Percentiles rank a stretch among this genome's conserved stretches.
These are phyloP conservation scores for Capsicum rhomboideum DNA, from an alignment of 257 asterid genomes.

Conservation along the genomic window DNA sequence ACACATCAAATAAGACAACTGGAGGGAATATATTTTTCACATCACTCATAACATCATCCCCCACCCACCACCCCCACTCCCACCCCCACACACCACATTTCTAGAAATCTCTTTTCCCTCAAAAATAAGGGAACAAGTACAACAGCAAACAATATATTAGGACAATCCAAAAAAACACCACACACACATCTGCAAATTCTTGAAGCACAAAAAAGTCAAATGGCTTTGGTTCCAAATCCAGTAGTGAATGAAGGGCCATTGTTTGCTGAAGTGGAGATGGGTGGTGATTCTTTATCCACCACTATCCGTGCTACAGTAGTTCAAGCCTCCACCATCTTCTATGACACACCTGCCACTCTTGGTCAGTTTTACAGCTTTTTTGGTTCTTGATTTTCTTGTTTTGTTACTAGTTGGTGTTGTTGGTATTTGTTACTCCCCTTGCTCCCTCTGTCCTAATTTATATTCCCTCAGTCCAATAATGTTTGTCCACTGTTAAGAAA, in stretches of 20 bases:
- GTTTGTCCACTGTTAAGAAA: too few species aligned
- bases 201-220: conserved; percentile 11
- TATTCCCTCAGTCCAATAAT: too few species aligned
- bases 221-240: conserved; percentile 61
- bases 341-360: conserved; percentile 91
- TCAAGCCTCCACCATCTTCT: conserved; percentile 92
- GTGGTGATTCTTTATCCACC: conserved; percentile 50
- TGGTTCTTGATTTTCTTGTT: neutral
- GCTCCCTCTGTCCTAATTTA: neutral
- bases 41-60: too few species aligned
- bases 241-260: conserved; percentile 36
- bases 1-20: too few species aligned
- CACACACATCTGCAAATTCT: neutral
- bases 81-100: too few species aligned
- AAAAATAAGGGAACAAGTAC: too few species aligned
- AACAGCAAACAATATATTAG: too few species aligned
- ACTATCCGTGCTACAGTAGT: conserved; percentile 83
- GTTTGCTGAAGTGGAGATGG: conserved; percentile 85
- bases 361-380: conserved; percentile 24
- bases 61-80: too few species aligned
- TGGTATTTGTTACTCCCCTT: neutral
- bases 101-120: too few species aligned
- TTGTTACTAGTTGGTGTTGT: neutral
- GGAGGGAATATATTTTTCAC: too few species aligned
- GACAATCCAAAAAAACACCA: neutral